phyloP scores from a whole-genome alignment of 305 asterid species.

The Salvia sclarea region DNA sequence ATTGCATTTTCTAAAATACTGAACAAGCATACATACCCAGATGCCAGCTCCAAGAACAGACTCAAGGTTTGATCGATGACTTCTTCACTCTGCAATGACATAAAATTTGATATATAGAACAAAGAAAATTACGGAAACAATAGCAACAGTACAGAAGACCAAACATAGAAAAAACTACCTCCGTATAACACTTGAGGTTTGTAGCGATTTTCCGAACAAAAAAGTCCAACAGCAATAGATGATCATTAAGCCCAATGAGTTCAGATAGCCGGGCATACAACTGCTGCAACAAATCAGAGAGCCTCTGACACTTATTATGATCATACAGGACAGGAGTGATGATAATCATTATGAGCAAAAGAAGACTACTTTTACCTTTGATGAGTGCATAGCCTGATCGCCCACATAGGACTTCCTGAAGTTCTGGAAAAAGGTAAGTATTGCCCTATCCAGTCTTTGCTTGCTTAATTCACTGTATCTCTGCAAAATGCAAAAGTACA shows the following conservation, averaged over 20 bases:
- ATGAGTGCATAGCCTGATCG: constrained; percentile 97
- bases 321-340: constrained; percentile 28
- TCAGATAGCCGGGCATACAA: constrained; percentile 86
- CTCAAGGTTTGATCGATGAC: constrained; percentile 91
- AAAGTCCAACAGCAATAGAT: constrained; percentile 79
- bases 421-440: constrained; percentile 87
- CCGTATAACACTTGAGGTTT: constrained; percentile 86
- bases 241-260: constrained; percentile 97
- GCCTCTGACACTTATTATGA: constrained; percentile 13
- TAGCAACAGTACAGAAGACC: constrained; percentile 12
- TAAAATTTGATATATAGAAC: constrained; percentile 31
- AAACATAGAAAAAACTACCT: constrained; percentile 51
- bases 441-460: constrained; percentile 96
- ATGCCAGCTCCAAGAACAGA: constrained; percentile 91
- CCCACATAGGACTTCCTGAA: constrained; percentile 94
- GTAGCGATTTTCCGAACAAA: constrained; percentile 85
- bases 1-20: constrained; percentile 2
- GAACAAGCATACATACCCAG: constrained; percentile 67
- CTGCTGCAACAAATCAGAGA: constrained; percentile 77
- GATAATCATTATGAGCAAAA: constrained; percentile 27
- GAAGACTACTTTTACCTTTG: constrained; percentile 60
- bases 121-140: constrained; percentile 22
- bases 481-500: constrained; percentile 44
- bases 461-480: constrained; percentile 86
- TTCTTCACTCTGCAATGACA: constrained; percentile 74